Evolutionary conservation across 2,329 filamentous ascomycete genomes (phyloP), one percentile per base, ranked within the genome.

Genomic region (Periglandula ipomoeae): DNA sequence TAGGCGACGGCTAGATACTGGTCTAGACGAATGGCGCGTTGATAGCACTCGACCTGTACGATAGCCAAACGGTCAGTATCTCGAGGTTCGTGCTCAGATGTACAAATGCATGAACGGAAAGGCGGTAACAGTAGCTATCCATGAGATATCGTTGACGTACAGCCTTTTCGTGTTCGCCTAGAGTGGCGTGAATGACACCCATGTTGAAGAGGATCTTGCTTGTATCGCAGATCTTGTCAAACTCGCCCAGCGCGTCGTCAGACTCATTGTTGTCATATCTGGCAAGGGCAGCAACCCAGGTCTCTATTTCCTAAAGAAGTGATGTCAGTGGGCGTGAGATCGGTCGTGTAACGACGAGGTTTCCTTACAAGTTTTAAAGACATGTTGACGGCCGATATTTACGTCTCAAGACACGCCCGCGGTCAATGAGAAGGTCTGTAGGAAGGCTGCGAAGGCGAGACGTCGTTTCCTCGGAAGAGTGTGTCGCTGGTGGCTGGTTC

Each of bases 171-270:
- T 98, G 93, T 65, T 97, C 89, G 58, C 93, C 93, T 17, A 98
- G 75, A 0, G 93, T 97, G 35, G 93, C 93, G 72, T 96, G 87
- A 59, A 98, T 97, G 35, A 98, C 91, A 58, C 93, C 93, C 69
- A 91, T 94, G 63, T 98, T 98, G 75, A 98, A 98, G 53, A 95
- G 75, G 54, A 98, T 98, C 74, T 95, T 97, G 58, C 93, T 96
- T 0, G 93, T 98, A 65, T 97, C 93, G 53, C 86, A 78, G 61
- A 98, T 95, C 58, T 76, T 80, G 54, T 88, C 86, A 63, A 98
- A 97, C 52, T 87, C 81, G 58, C 76, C 79, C 54, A 97, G 71
- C 24, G 93, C 83, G 56, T 91, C 86, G 61, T 97, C 91, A 69
- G 95, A 97, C 63, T 98, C 89, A 70, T 95, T 95, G 71, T 91